These are phyloP conservation scores for Hyaloscypha variabilis DNA, from an alignment of 495 filamentous ascomycete genomes.

Conservation along the genomic window DNA sequence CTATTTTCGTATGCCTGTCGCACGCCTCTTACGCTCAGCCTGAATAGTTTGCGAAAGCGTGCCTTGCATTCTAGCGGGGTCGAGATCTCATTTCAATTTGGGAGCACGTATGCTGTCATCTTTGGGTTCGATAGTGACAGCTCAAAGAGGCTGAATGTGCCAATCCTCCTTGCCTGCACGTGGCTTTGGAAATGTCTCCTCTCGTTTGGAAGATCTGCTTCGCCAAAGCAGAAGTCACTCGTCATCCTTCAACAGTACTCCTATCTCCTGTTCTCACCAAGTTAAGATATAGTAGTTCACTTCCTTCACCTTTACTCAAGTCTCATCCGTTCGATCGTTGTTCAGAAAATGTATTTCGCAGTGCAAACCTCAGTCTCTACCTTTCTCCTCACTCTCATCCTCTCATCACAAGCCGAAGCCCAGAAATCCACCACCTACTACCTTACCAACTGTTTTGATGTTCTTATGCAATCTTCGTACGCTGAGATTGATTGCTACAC, in stretches of 20 bases:
- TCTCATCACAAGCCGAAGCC: neutral
- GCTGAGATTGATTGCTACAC: slow-evolving; percentile 3
- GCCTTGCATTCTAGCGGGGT: neutral
- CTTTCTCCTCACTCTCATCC: neutral
- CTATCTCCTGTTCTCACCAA: neutral
- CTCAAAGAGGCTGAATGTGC: neutral
- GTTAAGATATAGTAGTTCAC: neutral
- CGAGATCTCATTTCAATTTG: neutral
- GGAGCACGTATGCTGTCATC: neutral
- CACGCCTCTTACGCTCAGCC: neutral
- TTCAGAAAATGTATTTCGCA: neutral
- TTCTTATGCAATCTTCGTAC: neutral
- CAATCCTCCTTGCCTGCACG: neutral
- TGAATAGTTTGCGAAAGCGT: neutral
- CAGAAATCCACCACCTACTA: neutral
- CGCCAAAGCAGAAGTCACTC: neutral
- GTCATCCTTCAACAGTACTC: neutral
- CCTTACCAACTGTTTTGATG: neutral
- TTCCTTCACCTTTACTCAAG: neutral
- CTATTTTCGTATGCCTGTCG: neutral
- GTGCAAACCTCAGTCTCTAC: too few species aligned
- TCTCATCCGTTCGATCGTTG: neutral
- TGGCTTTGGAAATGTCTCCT: neutral
- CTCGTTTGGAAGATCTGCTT: neutral
- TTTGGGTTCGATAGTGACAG: neutral